Percentiles rank a stretch among this genome's conserved stretches.
phyloP scores from a whole-genome alignment of 305 asterid species.

The Fraxinus baroniana region DNA sequence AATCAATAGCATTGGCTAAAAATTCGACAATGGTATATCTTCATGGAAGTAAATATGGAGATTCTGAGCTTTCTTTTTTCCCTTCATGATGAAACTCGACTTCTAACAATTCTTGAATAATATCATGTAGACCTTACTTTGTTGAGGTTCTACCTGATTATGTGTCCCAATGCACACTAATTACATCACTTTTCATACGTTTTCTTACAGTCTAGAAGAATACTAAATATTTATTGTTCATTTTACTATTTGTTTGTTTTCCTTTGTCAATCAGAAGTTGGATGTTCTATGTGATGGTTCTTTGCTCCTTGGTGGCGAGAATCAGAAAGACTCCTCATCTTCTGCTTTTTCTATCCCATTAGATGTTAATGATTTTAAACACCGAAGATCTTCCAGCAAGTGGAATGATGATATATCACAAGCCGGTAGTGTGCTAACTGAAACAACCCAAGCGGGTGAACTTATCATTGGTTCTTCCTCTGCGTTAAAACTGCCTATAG shows the following conservation, averaged over 20 bases:
- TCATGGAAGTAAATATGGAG: not conserved
- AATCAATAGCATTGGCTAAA: not conserved
- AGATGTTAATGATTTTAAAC: constrained; percentile 53
- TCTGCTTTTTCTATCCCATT: constrained; percentile 46
- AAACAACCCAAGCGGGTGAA: constrained; percentile 83
- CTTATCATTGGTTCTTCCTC: constrained; percentile 72
- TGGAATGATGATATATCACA: constrained; percentile 88
- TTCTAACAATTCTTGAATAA: constrained; percentile 7
- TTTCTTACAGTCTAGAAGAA: constrained; percentile 23
- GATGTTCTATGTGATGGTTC: constrained; percentile 61
- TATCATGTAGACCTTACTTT: constrained; percentile 16
- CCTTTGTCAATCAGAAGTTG: constrained; percentile 61
- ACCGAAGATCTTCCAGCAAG: constrained; percentile 76
- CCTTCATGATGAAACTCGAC: constrained; percentile 8
- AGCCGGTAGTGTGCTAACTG: constrained; percentile 78
- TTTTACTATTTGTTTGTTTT: constrained; percentile 32
- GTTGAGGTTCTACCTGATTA: constrained; percentile 13
- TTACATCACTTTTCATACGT: constrained; percentile 9
- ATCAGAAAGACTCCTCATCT: constrained; percentile 58
- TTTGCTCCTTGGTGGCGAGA: constrained; percentile 58
- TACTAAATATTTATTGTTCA: constrained; percentile 26
- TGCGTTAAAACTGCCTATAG: constrained; percentile 67
- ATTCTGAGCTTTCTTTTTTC: not conserved
- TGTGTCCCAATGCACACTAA: constrained; percentile 21
- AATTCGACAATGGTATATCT: not conserved